phyloP scores from a whole-genome alignment of 805 yeast genomes.

The Barnettozyma siamensis region DNA sequence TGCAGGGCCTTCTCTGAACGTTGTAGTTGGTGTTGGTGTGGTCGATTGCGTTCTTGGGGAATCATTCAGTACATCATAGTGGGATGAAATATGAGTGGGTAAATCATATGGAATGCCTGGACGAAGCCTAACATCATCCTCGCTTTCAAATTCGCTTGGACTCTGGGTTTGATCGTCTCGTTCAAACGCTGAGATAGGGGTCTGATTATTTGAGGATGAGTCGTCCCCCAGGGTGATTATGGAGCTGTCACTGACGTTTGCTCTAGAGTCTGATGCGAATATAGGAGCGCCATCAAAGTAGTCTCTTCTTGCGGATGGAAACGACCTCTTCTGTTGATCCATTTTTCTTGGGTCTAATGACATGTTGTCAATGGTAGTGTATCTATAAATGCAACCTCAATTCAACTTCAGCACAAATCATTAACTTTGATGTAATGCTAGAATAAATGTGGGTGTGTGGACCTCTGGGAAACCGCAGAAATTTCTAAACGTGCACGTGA shows the following conservation, averaged over 20 bases:
- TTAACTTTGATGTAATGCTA: no score
- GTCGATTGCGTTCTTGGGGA: slow-evolving; percentile 14
- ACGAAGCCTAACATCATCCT: no score
- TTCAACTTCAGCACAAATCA: no score
- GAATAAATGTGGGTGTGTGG: no score
- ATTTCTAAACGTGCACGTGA: no score
- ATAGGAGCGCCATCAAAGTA: background rate
- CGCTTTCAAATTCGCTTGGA: no score
- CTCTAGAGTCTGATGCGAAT: background rate
- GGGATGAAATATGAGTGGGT: slow-evolving; percentile 23
- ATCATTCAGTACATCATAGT: slow-evolving; percentile 12
- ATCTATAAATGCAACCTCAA: no score
- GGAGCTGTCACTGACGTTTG: slow-evolving; percentile 13
- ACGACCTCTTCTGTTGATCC: slow-evolving; percentile 2
- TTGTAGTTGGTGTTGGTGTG: slow-evolving; percentile 21
- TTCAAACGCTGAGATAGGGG: slow-evolving; percentile 1
- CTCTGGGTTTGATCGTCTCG: background rate
- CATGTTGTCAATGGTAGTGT: slow-evolving; percentile 9
- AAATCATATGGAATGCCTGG: slow-evolving; percentile 10
- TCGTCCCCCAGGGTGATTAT: slow-evolving; percentile 18
- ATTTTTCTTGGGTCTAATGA: slow-evolving; percentile 21
- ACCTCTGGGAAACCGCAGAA: no score
- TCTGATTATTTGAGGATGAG: background rate
- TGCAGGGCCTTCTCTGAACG: slow-evolving; percentile 19
- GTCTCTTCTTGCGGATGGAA: background rate